Base-by-base conservation (phyloP, 805 yeast genomes). In the Kodamaea kaohsiungensis region DNA sequence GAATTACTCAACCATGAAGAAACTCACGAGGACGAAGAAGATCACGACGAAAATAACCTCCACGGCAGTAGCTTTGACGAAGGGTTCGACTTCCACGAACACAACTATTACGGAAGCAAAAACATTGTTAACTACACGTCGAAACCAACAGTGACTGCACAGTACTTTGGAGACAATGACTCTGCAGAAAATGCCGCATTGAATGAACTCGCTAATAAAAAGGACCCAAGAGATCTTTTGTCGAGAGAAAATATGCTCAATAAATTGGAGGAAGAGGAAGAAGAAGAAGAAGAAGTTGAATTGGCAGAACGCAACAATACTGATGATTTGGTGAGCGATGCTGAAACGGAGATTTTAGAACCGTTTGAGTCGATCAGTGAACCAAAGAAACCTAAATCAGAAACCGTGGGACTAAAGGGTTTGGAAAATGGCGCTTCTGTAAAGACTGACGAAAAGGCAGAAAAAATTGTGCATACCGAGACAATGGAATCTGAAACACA, bases 291-390 rank as follows among this genome's bases (percentile, higher is more conserved):
- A 43, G 25, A 30, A 30, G 35, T 30, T 3, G 35, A 5, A 30
- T 30, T 30, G 35, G 35, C 13, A 12, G 38, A 15, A 12, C 18
- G 33, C 22, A 33, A 15, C 39, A 42, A 9, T 25, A 10, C 43
- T 12, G 53, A 51, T 6, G 69, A 63, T 1, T 48, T 48, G 38
- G 49, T 51, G 47, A 69, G 72, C 54, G 73, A 69, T 56, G 55
- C 67, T 0, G 72, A 70, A 54, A 70, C 73, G 1, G 67, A 67
- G 7, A 56, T 65, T 1, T 56, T 62, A 19, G 71, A 66, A 47
- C 45, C 45, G 19, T 40, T 40, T 7, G 45, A 40, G 25, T 40
- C 45, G 22, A 40, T 40, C 7, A 40, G 13, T 3, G 35, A 30
- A 12, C 35, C 35, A 30, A 30, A 30, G 35, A 30, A 30, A 5